phyloP scores from a whole-genome alignment of 2,329 filamentous ascomycete genomes.

The Exophiala bonariae region DNA sequence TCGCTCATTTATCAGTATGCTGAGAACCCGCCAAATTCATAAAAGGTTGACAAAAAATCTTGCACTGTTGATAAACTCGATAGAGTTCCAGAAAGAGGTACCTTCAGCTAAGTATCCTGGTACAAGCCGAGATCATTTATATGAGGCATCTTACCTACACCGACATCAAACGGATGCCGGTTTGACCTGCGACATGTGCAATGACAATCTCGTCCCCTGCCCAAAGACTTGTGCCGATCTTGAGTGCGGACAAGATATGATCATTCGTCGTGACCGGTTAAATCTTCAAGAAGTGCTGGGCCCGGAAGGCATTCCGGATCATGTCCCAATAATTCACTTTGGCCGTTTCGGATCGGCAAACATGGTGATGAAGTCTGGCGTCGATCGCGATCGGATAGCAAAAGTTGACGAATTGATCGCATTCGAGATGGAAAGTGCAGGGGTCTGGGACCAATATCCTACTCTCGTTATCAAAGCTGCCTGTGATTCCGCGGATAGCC shows the following conservation, averaged over 20 bases:
- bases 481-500: constrained; percentile 18
- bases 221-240: not conserved
- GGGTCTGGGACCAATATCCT: constrained; percentile 21
- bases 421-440: constrained; percentile 24
- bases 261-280: not conserved
- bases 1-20: too few relatives aligned
- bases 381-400: constrained; percentile 37
- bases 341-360: constrained; percentile 42
- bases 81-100: too few relatives aligned
- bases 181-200: too few relatives aligned
- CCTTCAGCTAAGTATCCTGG: too few relatives aligned
- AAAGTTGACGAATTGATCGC: constrained; percentile 18
- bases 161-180: too few relatives aligned
- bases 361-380: constrained; percentile 40
- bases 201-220: too few relatives aligned
- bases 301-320: too few relatives aligned
- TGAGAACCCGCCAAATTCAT: too few relatives aligned
- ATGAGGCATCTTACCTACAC: too few relatives aligned
- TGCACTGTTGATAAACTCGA: too few relatives aligned
- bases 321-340: constrained; percentile 32
- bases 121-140: too few relatives aligned
- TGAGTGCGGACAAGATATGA: not conserved
- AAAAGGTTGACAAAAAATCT: too few relatives aligned
- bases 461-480: constrained; percentile 19
- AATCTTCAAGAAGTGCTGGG: not conserved